Conservation (phyloP, 768 basidiomycete genomes). For the Hysterangium stoloniferum region DNA sequence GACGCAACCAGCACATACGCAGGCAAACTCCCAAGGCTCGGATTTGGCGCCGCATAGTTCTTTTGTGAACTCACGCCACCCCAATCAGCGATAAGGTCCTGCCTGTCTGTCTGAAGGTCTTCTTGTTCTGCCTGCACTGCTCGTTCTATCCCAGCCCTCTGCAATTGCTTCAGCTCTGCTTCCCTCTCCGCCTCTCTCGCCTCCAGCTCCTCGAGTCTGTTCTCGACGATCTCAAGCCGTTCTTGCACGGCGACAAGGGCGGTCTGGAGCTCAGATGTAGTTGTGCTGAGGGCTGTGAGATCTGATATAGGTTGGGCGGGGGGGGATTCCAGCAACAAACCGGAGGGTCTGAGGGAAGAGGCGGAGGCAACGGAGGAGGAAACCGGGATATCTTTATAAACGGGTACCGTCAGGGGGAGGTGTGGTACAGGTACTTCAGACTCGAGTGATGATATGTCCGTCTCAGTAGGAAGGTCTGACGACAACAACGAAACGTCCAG, state of each 20-base stretch:
- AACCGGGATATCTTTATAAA: too few relatives aligned
- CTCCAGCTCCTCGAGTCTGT: slow-evolving; percentile 15
- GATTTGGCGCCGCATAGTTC: not conserved
- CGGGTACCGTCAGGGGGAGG: too few relatives aligned
- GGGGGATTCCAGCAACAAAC: too few relatives aligned
- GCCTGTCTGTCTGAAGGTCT: not conserved
- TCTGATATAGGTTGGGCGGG: too few relatives aligned
- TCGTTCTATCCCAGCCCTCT: not conserved
- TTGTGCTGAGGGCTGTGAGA: too few relatives aligned
- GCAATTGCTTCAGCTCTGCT: not conserved
- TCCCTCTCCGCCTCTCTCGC: not conserved
- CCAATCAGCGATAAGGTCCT: not conserved
- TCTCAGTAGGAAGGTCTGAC: too few relatives aligned
- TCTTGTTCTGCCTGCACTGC: not conserved
- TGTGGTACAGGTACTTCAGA: too few relatives aligned
- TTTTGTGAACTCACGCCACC: not conserved
- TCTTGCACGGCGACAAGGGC: slow-evolving; percentile 10
- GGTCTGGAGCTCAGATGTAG: slow-evolving; percentile 4
- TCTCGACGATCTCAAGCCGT: slow-evolving; percentile 14
- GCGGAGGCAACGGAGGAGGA: too few relatives aligned
- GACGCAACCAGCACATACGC: not conserved
- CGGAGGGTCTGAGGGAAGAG: too few relatives aligned
- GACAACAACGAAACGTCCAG: too few relatives aligned
- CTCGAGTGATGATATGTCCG: too few relatives aligned
- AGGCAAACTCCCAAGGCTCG: not conserved